Conservation (phyloP, 2,329 filamentous ascomycete genomes). For the Akanthomyces uredinophilus region DNA sequence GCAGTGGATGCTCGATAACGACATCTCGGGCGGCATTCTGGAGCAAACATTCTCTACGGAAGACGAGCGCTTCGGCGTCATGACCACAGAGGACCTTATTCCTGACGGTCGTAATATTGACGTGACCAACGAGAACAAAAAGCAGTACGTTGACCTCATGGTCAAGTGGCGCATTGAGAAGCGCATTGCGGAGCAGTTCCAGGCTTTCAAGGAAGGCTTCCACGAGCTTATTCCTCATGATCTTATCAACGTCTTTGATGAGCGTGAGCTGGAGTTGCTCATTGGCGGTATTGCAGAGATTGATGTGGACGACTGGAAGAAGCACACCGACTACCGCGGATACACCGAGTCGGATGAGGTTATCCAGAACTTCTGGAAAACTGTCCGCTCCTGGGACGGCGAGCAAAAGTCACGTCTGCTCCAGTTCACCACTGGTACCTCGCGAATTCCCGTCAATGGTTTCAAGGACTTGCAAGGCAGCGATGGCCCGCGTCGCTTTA, state of each 20-base stretch:
- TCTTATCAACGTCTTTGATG: conserved; percentile 96
- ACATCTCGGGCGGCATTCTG: conserved; percentile 84
- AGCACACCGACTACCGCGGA: conserved; percentile 97
- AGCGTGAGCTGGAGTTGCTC: conserved; percentile 90
- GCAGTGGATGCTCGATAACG: conserved; percentile 97
- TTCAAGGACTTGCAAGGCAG: conserved; percentile 99
- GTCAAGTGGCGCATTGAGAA: conserved; percentile 99
- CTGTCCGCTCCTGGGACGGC: conserved; percentile 91
- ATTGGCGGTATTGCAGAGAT: conserved; percentile 99
- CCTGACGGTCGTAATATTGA: conserved; percentile 86
- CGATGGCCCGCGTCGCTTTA: conserved; percentile 91
- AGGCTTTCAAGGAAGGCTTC: conserved; percentile 95
- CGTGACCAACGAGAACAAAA: conserved; percentile 98
- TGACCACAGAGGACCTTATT: conserved; percentile 90
- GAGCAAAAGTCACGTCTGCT: conserved; percentile 95
- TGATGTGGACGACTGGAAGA: conserved; percentile 99
- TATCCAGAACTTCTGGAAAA: conserved; percentile 98
- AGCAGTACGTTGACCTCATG: conserved; percentile 96
- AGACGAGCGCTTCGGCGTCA: conserved; percentile 93
- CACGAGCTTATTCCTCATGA: conserved; percentile 96
- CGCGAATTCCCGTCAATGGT: conserved; percentile 95
- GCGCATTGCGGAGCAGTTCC: conserved; percentile 96
- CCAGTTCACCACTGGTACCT: conserved; percentile 96
- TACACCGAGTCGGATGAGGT: conserved; percentile 98
- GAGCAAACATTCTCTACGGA: conserved; percentile 97